These are phyloP conservation scores for Panicum virgatum DNA, from an alignment of 202 grass and related monocot species.

Conservation along the genomic window DNA sequence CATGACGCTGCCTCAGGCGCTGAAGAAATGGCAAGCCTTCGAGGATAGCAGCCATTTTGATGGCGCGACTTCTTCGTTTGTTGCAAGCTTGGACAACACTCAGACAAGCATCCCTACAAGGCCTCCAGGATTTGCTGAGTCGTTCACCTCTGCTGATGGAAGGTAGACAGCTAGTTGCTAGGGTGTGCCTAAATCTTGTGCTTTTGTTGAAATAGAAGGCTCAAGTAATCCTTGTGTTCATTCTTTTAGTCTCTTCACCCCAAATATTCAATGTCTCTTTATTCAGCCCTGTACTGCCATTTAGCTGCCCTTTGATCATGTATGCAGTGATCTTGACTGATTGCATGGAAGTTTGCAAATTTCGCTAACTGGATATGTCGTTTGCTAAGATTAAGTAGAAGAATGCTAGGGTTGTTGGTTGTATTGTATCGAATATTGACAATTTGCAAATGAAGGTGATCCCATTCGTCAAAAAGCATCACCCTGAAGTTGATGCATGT, in stretches of 20 bases:
- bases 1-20: slow-evolving; percentile 86
- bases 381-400: slow-evolving; percentile 40
- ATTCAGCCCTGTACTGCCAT: slow-evolving; percentile 27
- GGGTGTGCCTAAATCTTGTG: neutral
- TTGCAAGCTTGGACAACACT: slow-evolving; percentile 80
- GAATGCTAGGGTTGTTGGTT: slow-evolving; percentile 29
- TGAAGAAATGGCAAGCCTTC: slow-evolving; percentile 97
- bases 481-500: slow-evolving; percentile 1
- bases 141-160: slow-evolving; percentile 85
- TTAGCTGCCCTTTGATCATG: slow-evolving; percentile 31
- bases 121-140: slow-evolving; percentile 82
- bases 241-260: slow-evolving; percentile 47
- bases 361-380: slow-evolving; percentile 29
- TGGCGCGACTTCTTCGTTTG: slow-evolving; percentile 66
- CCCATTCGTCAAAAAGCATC: neutral
- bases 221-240: slow-evolving; percentile 47
- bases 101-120: slow-evolving; percentile 88
- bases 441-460: slow-evolving; percentile 3
- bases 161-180: slow-evolving; percentile 34
- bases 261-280: slow-evolving; percentile 7
- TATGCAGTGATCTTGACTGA: slow-evolving; percentile 48
- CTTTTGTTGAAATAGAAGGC: slow-evolving; percentile 8
- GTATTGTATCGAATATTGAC: slow-evolving; percentile 36
- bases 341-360: slow-evolving; percentile 38
- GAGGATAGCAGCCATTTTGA: slow-evolving; percentile 79